Base-by-base conservation (phyloP, 108 stramenopile genomes). In the Nitzschia sp. region DNA sequence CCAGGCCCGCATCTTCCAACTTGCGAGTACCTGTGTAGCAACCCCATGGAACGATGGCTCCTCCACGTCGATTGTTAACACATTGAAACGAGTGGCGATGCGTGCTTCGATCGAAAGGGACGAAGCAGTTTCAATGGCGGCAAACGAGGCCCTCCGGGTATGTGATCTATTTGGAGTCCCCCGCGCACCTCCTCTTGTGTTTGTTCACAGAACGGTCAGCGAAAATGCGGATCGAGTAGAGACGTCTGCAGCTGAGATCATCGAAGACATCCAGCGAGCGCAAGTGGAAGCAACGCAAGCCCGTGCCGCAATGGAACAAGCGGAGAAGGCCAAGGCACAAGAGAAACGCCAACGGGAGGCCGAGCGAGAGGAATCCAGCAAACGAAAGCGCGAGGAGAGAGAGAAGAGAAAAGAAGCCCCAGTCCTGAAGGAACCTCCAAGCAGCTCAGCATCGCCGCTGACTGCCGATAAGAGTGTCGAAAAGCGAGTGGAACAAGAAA, bases 21-120 rank as follows among this genome's bases (percentile, higher is more conserved):
- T 83, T 16, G 75, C 56, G 22, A 35, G 16, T 11, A 60, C 33
- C 13, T 72, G 74, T 45, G 46, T 72, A 13, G 46, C 66, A 13
- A 67, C 68, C 3, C 83, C 83, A 11, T 84, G 76, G 76, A 63
- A 72, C 48, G 79, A 84, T 66, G 83, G 83, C 13, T 50, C 76
- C 1, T 33, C 57, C 21, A 77, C 52, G 26, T 53, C 53, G 13
- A 23, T 80, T 9, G 36, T 60, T 15, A 55, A 52, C 31, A 8
- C 27, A 28, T 26, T 84, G 30, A 23, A 30, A 3, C 3, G 48
- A 2, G 60, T 71, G 45, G 72, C 66, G 26, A 28, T 29, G 1
- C 34, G 25, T 27, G 41, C 53, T 6, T 33, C 26, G 35, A n/a
- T 28, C 8, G 66, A 72, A 34, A 13, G 17, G 2, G 71, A 83